phyloP scores from a whole-genome alignment of 345 rosid genomes.

The Rhodamnia rubescens region DNA sequence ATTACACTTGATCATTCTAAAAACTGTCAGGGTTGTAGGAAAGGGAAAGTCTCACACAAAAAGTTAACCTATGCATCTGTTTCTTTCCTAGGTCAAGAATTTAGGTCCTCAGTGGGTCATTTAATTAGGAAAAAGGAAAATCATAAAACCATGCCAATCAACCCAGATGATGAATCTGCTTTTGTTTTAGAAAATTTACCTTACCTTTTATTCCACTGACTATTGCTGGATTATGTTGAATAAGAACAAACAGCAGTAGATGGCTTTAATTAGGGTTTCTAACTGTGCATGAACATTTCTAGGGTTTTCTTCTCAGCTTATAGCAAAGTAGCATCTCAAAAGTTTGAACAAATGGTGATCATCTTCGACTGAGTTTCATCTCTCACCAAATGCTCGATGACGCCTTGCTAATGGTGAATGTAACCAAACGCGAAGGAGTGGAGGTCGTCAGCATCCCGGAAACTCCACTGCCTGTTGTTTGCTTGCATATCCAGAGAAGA shows the following conservation, averaged over 20 bases:
- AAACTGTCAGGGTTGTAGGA: background rate
- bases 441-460: slow-evolving; percentile 60
- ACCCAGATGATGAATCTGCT: slow-evolving; percentile 2
- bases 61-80: background rate
- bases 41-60: background rate
- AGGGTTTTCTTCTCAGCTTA: background rate
- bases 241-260: background rate
- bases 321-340: background rate
- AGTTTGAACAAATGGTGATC: background rate
- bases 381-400: background rate
- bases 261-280: background rate
- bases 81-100: slow-evolving; percentile 9
- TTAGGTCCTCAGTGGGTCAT: slow-evolving; percentile 14
- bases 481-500: slow-evolving; percentile 36
- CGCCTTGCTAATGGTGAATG: background rate
- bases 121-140: background rate
- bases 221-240: background rate
- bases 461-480: slow-evolving; percentile 34
- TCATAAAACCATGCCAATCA: slow-evolving; percentile 4
- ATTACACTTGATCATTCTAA: background rate
- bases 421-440: background rate
- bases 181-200: background rate
- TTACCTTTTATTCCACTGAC: background rate
- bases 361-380: background rate
- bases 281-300: background rate